Conservation (phyloP, 225 moss, liverwort and hornwort species). For the Bryoerythrophyllum caledonicum region DNA sequence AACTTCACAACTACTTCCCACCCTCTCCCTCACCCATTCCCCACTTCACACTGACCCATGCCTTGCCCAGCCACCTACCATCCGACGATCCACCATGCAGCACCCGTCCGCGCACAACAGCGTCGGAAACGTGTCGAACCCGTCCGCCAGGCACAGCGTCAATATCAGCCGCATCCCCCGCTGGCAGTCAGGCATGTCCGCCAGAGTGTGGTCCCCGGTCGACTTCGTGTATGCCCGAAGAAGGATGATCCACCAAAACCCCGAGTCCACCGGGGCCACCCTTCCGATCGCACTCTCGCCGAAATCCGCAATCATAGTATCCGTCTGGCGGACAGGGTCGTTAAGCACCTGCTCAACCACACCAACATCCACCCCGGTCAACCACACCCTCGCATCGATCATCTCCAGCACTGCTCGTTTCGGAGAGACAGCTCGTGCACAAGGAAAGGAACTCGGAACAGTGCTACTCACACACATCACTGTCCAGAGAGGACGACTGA, state of each 20-base stretch:
- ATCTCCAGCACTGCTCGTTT: neutral
- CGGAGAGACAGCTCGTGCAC: neutral
- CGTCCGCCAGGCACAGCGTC: slow-evolving; percentile 82
- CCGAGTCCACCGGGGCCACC: slow-evolving; percentile 97
- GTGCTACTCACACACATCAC: neutral
- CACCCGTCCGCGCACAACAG: slow-evolving; percentile 91
- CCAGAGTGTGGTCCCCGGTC: slow-evolving; percentile 83
- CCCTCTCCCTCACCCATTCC: neutral
- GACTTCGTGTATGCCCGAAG: slow-evolving; percentile 91
- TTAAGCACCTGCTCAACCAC: slow-evolving; percentile 57
- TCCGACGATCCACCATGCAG: slow-evolving; percentile 93
- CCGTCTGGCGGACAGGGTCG: slow-evolving; percentile 76
- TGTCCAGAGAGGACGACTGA: neutral
- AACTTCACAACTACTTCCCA: neutral
- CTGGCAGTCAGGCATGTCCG: slow-evolving; percentile 84
- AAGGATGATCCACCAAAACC: slow-evolving; percentile 98
- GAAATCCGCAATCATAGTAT: slow-evolving; percentile 96
- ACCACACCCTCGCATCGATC: neutral
- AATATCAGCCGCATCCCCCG: slow-evolving; percentile 84
- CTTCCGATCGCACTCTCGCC: slow-evolving; percentile 96
- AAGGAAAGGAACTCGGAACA: neutral
- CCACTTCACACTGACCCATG: neutral
- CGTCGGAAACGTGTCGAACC: slow-evolving; percentile 92
- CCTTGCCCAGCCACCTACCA: slow-evolving; percentile 46
- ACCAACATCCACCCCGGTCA: neutral